A percentile compares a stretch with the other conserved stretches of the same genome.
Conservation (phyloP, 169 alveolate genomes). For the Cryptosporidium xiaoi region DNA sequence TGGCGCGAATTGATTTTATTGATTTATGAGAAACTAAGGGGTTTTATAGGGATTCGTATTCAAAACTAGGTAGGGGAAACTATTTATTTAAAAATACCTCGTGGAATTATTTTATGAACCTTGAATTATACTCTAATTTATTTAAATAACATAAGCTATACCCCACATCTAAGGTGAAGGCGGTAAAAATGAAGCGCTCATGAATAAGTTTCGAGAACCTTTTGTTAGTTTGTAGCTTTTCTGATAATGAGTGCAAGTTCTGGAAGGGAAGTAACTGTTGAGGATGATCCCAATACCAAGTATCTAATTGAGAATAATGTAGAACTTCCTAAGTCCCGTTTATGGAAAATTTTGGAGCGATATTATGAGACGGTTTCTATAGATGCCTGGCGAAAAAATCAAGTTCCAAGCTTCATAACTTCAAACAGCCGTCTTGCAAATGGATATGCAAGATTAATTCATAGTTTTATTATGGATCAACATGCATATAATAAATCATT, state of each 20-base stretch:
- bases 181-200: conserved; percentile 4
- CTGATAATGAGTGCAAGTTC: conserved; percentile 23
- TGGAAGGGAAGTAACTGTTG: conserved; percentile 85
- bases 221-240: background rate
- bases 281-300: conserved; percentile 82
- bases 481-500: conserved; percentile 75
- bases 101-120: too few relatives aligned
- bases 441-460: conserved; percentile 84
- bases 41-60: too few relatives aligned
- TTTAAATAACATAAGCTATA: background rate
- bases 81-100: too few relatives aligned
- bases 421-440: conserved; percentile 85
- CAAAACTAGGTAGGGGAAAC: too few relatives aligned
- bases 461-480: conserved; percentile 83
- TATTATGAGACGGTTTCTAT: conserved; percentile 83
- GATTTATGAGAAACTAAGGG: background rate
- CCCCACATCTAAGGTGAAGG: conserved; percentile 19
- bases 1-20: too few relatives aligned
- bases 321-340: conserved; percentile 81
- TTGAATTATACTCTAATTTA: too few relatives aligned
- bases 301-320: conserved; percentile 80
- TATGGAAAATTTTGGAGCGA: conserved; percentile 83
- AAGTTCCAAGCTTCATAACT: conserved; percentile 86
- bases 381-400: conserved; percentile 86
- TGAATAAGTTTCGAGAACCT: background rate